A percentile compares a stretch with the other conserved stretches of the same genome.
Evolutionary conservation across 306 rosid genomes (phyloP).

Genomic region (Sindora glabra): DNA sequence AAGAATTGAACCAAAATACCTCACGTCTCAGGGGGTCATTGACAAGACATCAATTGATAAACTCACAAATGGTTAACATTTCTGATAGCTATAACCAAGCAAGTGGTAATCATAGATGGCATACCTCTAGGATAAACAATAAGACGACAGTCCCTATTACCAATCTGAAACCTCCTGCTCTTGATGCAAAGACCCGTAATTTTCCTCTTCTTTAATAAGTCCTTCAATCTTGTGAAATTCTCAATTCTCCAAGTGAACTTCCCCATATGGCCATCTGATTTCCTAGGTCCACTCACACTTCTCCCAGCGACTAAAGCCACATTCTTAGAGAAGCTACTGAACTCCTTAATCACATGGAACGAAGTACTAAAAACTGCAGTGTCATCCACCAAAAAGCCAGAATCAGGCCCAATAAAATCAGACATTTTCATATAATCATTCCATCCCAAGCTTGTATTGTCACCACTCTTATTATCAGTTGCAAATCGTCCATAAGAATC

Average conservation of each 20-base stretch:
- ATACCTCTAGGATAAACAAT: slow-evolving; percentile 99
- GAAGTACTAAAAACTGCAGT: slow-evolving; percentile 90
- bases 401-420: slow-evolving; percentile 74
- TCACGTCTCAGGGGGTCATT: slow-evolving; percentile 13
- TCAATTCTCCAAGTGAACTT: slow-evolving; percentile 97
- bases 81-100: slow-evolving; percentile 12
- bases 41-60: not conserved
- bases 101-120: slow-evolving; percentile 1
- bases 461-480: slow-evolving; percentile 95
- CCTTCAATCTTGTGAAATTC: slow-evolving; percentile 89
- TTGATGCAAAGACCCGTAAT: slow-evolving; percentile 95
- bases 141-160: slow-evolving; percentile 94
- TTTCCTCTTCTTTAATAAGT: slow-evolving; percentile 90
- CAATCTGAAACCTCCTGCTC: slow-evolving; percentile 97
- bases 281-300: slow-evolving; percentile 71
- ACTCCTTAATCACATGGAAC: slow-evolving; percentile 93
- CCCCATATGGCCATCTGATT: slow-evolving; percentile 90
- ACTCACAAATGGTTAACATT: slow-evolving; percentile 1
- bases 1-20: slow-evolving; percentile 25
- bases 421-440: slow-evolving; percentile 97
- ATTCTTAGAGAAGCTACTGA: slow-evolving; percentile 82
- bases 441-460: slow-evolving; percentile 99
- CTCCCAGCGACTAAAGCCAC: slow-evolving; percentile 68
- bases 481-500: slow-evolving; percentile 97
- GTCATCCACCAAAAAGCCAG: slow-evolving; percentile 74